A percentile compares a stretch with the other conserved stretches of the same genome.
Conservation (phyloP, 75 land plant genomes). For the Adiantum capillusveneris region DNA sequence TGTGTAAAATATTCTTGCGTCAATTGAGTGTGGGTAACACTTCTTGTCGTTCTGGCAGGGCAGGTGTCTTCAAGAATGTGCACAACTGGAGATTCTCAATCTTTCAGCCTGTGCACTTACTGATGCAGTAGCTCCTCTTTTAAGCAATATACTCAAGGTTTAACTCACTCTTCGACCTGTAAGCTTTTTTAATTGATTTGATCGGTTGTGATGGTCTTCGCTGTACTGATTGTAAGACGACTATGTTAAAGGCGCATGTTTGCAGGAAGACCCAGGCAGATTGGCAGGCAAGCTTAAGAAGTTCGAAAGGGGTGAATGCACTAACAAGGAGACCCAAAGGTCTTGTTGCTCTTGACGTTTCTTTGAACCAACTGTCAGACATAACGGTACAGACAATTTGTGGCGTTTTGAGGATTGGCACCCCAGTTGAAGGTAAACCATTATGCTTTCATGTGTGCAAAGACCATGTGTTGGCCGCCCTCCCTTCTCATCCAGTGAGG, state of each 20-base stretch:
- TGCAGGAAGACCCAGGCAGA: constrained; percentile 19
- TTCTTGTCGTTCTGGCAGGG: constrained; percentile 9
- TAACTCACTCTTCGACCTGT: no score
- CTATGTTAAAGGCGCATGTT: constrained; percentile 9
- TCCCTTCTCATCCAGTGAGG: background rate
- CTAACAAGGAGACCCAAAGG: constrained; percentile 9
- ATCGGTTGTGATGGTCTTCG: background rate
- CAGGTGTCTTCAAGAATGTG: constrained; percentile 19
- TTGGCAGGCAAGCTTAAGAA: constrained; percentile 26
- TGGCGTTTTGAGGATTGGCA: constrained; percentile 16
- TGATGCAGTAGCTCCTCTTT: constrained; percentile 11
- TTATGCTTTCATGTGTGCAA: background rate
- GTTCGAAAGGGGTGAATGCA: constrained; percentile 2
- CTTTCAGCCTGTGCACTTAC: constrained; percentile 26
- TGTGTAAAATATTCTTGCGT: no score
- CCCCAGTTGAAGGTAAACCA: constrained; percentile 17
- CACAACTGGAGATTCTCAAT: constrained; percentile 18
- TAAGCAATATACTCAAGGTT: constrained; percentile 19
- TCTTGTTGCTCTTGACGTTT: constrained; percentile 22
- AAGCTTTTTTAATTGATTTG: no score
- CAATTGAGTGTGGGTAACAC: no score
- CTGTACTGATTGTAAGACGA: background rate
- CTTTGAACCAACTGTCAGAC: constrained; percentile 19
- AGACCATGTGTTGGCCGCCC: background rate
- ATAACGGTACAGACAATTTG: constrained; percentile 14